Percentiles rank a stretch among this genome's conserved stretches.
These are phyloP conservation scores for Parafenestella ontariensis DNA, from an alignment of 2,329 filamentous ascomycete species.

Conservation along the genomic window DNA sequence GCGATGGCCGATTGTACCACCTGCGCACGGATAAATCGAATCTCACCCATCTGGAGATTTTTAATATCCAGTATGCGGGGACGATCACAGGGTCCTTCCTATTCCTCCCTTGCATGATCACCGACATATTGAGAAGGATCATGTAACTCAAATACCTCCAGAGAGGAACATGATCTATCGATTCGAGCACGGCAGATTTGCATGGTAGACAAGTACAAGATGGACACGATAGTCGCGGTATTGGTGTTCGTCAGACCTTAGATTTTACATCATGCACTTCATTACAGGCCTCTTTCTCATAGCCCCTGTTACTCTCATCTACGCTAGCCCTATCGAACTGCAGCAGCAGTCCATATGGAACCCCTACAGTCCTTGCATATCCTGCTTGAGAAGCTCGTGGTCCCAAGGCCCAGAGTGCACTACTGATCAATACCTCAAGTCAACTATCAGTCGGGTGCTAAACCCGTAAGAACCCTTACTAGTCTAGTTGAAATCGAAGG, in stretches of 20 bases:
- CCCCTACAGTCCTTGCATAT: conserved; percentile 12
- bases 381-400: conserved; percentile 20
- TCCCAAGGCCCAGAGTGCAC: conserved; percentile 24
- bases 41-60: background rate
- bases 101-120: background rate
- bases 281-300: conserved; percentile 1
- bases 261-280: background rate
- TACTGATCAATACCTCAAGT: conserved; percentile 6
- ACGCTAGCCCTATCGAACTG: conserved; percentile 7
- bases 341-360: conserved; percentile 3
- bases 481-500: background rate
- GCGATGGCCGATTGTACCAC: background rate
- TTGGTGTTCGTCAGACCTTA: background rate
- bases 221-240: background rate
- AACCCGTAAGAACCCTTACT: conserved; percentile 15
- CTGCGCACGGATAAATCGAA: background rate
- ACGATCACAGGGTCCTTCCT: background rate
- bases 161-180: background rate
- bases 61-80: background rate
- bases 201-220: background rate
- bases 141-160: background rate
- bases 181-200: background rate
- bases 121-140: background rate
- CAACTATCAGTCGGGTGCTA: conserved; percentile 15
- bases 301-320: background rate